These are phyloP conservation scores for Botrytis deweyae DNA, from an alignment of 2,329 filamentous ascomycete species.

Conservation along the genomic window DNA sequence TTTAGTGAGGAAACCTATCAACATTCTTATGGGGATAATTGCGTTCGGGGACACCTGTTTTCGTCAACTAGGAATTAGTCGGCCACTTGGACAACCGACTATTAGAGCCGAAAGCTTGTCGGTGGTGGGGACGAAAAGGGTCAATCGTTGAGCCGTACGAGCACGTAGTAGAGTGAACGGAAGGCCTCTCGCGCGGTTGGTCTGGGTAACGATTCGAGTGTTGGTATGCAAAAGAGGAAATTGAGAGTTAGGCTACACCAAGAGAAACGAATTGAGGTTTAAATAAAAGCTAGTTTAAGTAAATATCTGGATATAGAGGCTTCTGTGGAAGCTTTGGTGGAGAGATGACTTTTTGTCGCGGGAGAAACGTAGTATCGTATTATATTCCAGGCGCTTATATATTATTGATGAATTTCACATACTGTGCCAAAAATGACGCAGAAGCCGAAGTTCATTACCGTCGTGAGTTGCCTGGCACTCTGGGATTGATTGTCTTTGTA, in stretches of 20 bases:
- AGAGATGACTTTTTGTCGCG: not conserved
- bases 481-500: not conserved
- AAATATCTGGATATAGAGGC: not conserved
- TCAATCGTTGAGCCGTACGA: not conserved
- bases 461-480: not conserved
- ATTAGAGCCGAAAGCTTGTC: not conserved
- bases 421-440: not conserved
- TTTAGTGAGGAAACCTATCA: too few relatives aligned
- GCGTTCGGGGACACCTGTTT: too few relatives aligned
- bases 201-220: too few relatives aligned
- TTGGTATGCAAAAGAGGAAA: not conserved
- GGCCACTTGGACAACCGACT: too few relatives aligned
- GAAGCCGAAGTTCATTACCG: not conserved
- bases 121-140: not conserved
- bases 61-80: too few relatives aligned
- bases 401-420: not conserved
- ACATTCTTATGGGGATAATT: too few relatives aligned
- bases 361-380: not conserved
- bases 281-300: not conserved
- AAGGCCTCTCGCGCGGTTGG: not conserved
- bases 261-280: not conserved
- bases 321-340: too few relatives aligned
- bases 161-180: not conserved
- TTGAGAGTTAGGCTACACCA: not conserved
- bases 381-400: not conserved